These are phyloP conservation scores for Capronia epimyces DNA, from an alignment of 2,329 filamentous ascomycete genomes.

Conservation along the genomic window DNA sequence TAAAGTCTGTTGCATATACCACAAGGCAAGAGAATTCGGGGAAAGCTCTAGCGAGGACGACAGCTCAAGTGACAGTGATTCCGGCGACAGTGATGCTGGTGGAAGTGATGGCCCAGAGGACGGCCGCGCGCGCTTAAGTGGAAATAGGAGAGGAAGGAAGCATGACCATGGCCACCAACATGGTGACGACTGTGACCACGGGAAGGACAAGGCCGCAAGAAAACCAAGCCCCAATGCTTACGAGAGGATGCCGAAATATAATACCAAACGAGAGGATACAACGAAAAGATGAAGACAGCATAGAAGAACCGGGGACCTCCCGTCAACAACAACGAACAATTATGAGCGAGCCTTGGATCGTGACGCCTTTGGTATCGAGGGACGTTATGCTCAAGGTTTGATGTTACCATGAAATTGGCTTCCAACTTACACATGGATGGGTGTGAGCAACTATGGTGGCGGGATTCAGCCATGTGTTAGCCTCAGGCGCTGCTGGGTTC, in stretches of 20 bases:
- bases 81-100: slow-evolving; percentile 42
- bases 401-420: no score
- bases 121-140: slow-evolving; percentile 28
- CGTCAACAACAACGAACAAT: no score
- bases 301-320: neutral
- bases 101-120: slow-evolving; percentile 31
- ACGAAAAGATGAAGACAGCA: slow-evolving; percentile 2
- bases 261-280: slow-evolving; percentile 10
- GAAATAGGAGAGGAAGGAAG: slow-evolving; percentile 18
- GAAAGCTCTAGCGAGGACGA: slow-evolving; percentile 64
- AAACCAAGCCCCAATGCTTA: slow-evolving; percentile 45
- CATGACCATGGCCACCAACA: slow-evolving; percentile 18
- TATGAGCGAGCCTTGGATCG: no score
- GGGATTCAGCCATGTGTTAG: no score
- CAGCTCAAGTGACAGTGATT: slow-evolving; percentile 45
- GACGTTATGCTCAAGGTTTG: no score
- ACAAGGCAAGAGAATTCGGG: slow-evolving; percentile 72
- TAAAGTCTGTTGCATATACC: slow-evolving; percentile 99
- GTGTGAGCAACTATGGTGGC: no score
- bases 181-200: slow-evolving; percentile 27
- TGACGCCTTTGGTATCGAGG: no score
- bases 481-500: no score
- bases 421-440: no score
- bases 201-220: slow-evolving; percentile 29
- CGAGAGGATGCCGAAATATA: slow-evolving; percentile 41